phyloP scores from a whole-genome alignment of 164 flowering plant species.

The Tetrastigma voinierianum region DNA sequence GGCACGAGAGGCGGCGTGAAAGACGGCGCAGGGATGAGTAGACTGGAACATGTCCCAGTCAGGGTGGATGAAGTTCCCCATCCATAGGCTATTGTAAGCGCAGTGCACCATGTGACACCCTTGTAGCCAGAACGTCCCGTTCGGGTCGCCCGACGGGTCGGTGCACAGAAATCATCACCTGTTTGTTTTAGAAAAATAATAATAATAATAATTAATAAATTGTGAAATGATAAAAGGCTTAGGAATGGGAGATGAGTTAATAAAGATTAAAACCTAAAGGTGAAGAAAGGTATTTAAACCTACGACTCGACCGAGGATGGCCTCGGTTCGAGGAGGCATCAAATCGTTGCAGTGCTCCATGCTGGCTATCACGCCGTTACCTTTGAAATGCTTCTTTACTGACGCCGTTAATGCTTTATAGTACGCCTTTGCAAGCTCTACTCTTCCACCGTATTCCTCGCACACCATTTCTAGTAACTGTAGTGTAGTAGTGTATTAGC shows the following conservation, averaged over 20 bases:
- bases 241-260: background rate
- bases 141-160: conserved; percentile 72
- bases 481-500: too few relatives aligned
- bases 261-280: too few relatives aligned
- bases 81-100: conserved; percentile 89
- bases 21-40: conserved; percentile 80
- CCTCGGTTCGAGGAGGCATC: conserved; percentile 82
- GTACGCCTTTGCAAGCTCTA: conserved; percentile 78
- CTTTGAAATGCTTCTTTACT: conserved; percentile 64
- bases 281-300: conserved; percentile 20
- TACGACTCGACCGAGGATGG: conserved; percentile 90
- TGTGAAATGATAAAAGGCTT: background rate
- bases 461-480: conserved; percentile 78
- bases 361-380: conserved; percentile 91
- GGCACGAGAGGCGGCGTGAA: conserved; percentile 89
- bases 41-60: conserved; percentile 98
- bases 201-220: background rate
- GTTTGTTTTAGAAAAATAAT: conserved; percentile 14
- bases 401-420: conserved; percentile 66
- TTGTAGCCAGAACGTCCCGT: conserved; percentile 87
- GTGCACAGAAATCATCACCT: conserved; percentile 92
- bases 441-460: conserved; percentile 83
- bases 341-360: conserved; percentile 96
- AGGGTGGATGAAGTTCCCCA: conserved; percentile 87
- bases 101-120: conserved; percentile 94